Percentiles rank a stretch among this genome's conserved stretches.
Evolutionary conservation across 164 flowering plant species (phyloP).

Genomic region (grape (Vitis vinifera)): ASM3070453v1 NC_081805.1:27362501-27363000

Average conservation of each 20-base stretch:
- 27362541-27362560: constrained; percentile 86
- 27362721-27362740: no score
- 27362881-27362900: no score
- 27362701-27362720: constrained; percentile 8
- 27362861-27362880: not conserved
- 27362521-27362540: constrained; percentile 33
- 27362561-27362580: constrained; percentile 69
- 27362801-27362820: not conserved
- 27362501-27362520: constrained; percentile 49
- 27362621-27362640: constrained; percentile 79
- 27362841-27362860: not conserved
- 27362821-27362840: constrained; percentile 10
- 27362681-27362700: no score
- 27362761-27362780: no score
- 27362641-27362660: constrained; percentile 50
- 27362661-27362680: constrained; percentile 33
- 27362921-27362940: no score
- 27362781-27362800: not conserved
- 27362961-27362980: no score
- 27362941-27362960: no score
- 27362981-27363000: no score
- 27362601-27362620: constrained; percentile 66
- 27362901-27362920: no score
- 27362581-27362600: constrained; percentile 39
- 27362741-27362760: no score